These are phyloP conservation scores for Claviceps africana DNA, from an alignment of 2,329 filamentous ascomycete species.

Conservation along the genomic window DNA sequence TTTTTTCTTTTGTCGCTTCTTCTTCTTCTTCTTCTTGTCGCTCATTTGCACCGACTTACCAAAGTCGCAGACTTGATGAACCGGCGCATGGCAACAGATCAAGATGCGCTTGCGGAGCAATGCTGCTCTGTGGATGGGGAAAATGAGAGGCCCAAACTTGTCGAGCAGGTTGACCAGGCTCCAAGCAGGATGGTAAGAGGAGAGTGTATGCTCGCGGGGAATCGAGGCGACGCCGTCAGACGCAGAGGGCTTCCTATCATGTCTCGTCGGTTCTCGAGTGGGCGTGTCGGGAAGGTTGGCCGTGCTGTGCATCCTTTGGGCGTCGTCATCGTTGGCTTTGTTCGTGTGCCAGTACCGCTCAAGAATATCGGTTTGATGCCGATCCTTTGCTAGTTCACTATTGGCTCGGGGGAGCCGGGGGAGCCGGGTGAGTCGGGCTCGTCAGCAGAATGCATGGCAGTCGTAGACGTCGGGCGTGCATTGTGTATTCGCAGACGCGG, in stretches of 20 bases:
- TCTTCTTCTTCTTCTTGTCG: too few relatives aligned
- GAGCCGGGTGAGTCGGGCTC: background rate
- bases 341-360: slow-evolving; percentile 65
- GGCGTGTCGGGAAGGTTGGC: slow-evolving; percentile 22
- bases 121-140: slow-evolving; percentile 78
- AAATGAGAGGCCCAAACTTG: slow-evolving; percentile 79
- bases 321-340: slow-evolving; percentile 22
- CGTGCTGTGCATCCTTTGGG: background rate
- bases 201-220: slow-evolving; percentile 50
- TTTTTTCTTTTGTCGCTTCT: too few relatives aligned
- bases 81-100: slow-evolving; percentile 73
- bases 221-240: slow-evolving; percentile 48
- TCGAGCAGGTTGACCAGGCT: slow-evolving; percentile 66
- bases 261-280: slow-evolving; percentile 24
- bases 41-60: slow-evolving; percentile 36
- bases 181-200: slow-evolving; percentile 72
- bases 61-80: slow-evolving; percentile 77
- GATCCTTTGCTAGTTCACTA: slow-evolving; percentile 50
- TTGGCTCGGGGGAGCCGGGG: too few relatives aligned
- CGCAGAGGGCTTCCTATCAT: slow-evolving; percentile 42
- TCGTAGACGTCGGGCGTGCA: background rate
- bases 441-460: background rate
- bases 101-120: slow-evolving; percentile 77
- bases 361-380: slow-evolving; percentile 47
- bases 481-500: background rate